Conservation (phyloP, 2,329 filamentous ascomycete genomes). For the Uncinocarpus reesii region DNA sequence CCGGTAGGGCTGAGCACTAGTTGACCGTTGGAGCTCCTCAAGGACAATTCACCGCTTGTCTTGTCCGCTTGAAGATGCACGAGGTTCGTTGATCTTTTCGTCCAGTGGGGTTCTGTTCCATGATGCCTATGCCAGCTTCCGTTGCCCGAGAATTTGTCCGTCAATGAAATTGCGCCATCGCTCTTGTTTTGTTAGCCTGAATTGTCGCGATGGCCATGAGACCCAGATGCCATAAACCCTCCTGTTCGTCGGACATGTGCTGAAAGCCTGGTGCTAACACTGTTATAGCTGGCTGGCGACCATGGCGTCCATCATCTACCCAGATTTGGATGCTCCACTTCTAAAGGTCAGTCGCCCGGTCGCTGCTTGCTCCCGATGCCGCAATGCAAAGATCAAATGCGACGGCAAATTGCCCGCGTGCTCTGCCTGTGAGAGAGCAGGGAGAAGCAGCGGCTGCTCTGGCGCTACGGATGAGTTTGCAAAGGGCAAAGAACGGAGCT, state of each 20-base stretch:
- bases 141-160: too few species aligned
- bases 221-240: too few species aligned
- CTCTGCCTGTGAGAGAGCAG: slow-evolving; percentile 86
- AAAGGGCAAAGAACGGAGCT: slow-evolving; percentile 88
- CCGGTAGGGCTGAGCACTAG: slow-evolving; percentile 9
- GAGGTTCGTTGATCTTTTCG: slow-evolving; percentile 1
- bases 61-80: slow-evolving; percentile 2
- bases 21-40: neutral
- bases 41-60: neutral
- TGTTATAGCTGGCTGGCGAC: neutral
- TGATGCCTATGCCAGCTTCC: neutral
- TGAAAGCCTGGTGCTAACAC: slow-evolving; percentile 2
- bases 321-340: slow-evolving; percentile 29
- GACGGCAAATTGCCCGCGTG: slow-evolving; percentile 93
- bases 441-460: slow-evolving; percentile 76
- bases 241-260: neutral
- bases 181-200: too few species aligned
- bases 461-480: slow-evolving; percentile 94
- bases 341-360: slow-evolving; percentile 62
- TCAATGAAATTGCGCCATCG: too few species aligned
- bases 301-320: slow-evolving; percentile 6
- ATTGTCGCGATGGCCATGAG: neutral
- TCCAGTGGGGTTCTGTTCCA: neutral
- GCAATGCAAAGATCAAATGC: slow-evolving; percentile 92
- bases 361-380: slow-evolving; percentile 70